These are phyloP conservation scores for Salix suchowensis DNA, from an alignment of 345 rosid species.

Conservation along the genomic window DNA sequence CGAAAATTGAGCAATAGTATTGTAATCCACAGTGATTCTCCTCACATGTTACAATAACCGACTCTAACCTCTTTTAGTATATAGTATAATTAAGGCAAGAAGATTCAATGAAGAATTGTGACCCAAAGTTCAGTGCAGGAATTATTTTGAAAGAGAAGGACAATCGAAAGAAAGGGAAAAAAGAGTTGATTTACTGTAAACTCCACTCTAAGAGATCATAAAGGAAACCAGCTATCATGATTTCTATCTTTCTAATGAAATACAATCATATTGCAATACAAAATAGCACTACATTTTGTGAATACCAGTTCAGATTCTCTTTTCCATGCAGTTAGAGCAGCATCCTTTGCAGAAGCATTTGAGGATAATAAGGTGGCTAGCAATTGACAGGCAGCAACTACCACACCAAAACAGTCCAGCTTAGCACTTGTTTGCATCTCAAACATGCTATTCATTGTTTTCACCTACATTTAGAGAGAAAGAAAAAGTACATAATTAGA, in stretches of 20 bases:
- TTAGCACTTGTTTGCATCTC: slow-evolving; percentile 45
- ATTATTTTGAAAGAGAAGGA: too few relatives aligned
- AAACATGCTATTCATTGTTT: slow-evolving; percentile 46
- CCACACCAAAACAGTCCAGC: slow-evolving; percentile 58
- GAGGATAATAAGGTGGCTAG: slow-evolving; percentile 38
- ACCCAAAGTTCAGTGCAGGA: too few relatives aligned
- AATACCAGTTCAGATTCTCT: slow-evolving; percentile 57
- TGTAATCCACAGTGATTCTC: too few relatives aligned
- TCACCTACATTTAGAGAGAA: slow-evolving; percentile 43
- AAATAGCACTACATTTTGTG: neutral
- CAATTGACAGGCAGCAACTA: slow-evolving; percentile 50
- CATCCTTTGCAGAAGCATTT: slow-evolving; percentile 24
- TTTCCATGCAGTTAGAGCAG: slow-evolving; percentile 27
- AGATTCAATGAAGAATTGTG: too few relatives aligned
- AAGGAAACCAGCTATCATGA: neutral
- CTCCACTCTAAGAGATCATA: too few relatives aligned
- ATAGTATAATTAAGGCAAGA: too few relatives aligned
- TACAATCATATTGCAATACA: neutral
- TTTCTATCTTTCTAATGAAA: neutral
- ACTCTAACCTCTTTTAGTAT: too few relatives aligned
- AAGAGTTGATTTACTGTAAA: too few relatives aligned
- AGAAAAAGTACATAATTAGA: slow-evolving; percentile 1
- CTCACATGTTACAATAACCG: too few relatives aligned
- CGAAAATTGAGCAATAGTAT: too few relatives aligned
- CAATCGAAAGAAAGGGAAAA: too few relatives aligned